phyloP scores from a whole-genome alignment of 1,284 basidiomycete genomes.

The Golubevia sp. region DNA sequence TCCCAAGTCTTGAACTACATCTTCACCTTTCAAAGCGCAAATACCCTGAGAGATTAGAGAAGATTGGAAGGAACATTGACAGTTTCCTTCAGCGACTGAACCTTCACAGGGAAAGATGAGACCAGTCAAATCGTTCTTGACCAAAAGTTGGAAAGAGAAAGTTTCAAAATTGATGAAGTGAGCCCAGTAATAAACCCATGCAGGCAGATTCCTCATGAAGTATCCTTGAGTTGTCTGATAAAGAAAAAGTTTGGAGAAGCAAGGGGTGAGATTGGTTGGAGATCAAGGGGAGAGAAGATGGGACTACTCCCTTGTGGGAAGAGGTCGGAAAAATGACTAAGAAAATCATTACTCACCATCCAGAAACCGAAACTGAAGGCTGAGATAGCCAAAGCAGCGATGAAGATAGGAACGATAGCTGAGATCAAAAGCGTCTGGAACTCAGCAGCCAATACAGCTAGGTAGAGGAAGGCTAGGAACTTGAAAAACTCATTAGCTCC shows the following conservation, averaged over 20 bases:
- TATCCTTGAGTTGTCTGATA: slow-evolving; percentile 26
- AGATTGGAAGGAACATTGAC: slow-evolving; percentile 57
- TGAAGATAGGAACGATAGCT: slow-evolving; percentile 68
- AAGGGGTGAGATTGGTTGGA: too few species aligned
- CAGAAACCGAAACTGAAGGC: slow-evolving; percentile 71
- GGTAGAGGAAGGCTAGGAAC: slow-evolving; percentile 68
- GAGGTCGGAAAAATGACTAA: too few species aligned
- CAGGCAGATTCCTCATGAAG: slow-evolving; percentile 67
- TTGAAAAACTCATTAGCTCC: slow-evolving; percentile 67
- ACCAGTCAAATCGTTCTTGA: slow-evolving; percentile 67
- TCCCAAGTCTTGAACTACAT: slow-evolving; percentile 47
- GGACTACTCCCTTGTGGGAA: too few species aligned
- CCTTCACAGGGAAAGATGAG: slow-evolving; percentile 64
- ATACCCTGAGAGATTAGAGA: slow-evolving; percentile 36
- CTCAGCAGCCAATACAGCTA: slow-evolving; percentile 69
- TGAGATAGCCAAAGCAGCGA: slow-evolving; percentile 69
- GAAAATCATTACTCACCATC: slow-evolving; percentile 67
- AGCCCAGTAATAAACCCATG: slow-evolving; percentile 69
- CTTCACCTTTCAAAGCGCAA: slow-evolving; percentile 55
- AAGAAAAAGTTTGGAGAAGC: too few species aligned
- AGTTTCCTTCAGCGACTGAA: slow-evolving; percentile 41
- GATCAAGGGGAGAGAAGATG: too few species aligned
- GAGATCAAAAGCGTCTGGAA: slow-evolving; percentile 68
- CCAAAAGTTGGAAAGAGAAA: slow-evolving; percentile 64
- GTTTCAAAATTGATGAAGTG: slow-evolving; percentile 63